Conservation (phyloP, 148 eudicot genomes). For the Vaccinium vitisidaea region DNA sequence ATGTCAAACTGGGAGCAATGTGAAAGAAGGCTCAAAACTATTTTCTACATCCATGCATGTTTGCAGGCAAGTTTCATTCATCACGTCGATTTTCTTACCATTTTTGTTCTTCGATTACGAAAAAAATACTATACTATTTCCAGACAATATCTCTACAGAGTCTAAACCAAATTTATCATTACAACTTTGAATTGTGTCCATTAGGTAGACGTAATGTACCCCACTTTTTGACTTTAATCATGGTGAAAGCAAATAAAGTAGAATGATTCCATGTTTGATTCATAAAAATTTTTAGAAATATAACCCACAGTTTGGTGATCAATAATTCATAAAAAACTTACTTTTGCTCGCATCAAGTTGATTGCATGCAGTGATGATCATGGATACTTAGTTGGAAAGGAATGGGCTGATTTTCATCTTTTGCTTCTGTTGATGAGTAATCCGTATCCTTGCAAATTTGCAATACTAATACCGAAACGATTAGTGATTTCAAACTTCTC, state of each 20-base stretch:
- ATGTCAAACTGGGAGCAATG: constrained; percentile 48
- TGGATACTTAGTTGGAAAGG: constrained; percentile 24
- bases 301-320: constrained; percentile 1
- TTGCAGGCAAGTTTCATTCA: constrained; percentile 50
- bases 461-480: not conserved
- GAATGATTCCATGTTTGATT: not conserved
- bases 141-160: not conserved
- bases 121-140: not conserved
- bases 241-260: not conserved
- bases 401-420: constrained; percentile 12
- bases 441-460: not conserved
- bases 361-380: constrained; percentile 23
- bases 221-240: constrained; percentile 21
- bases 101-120: too few relatives aligned
- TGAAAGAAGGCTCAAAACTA: constrained; percentile 44
- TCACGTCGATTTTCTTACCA: not conserved
- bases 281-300: not conserved
- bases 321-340: not conserved
- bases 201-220: not conserved
- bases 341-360: constrained; percentile 11
- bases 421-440: not conserved
- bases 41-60: constrained; percentile 62
- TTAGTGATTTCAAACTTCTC: not conserved
- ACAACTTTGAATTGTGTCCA: not conserved
- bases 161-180: not conserved